phyloP scores from a whole-genome alignment of 495 filamentous ascomycete genomes.

The Neurospora sp. region DNA sequence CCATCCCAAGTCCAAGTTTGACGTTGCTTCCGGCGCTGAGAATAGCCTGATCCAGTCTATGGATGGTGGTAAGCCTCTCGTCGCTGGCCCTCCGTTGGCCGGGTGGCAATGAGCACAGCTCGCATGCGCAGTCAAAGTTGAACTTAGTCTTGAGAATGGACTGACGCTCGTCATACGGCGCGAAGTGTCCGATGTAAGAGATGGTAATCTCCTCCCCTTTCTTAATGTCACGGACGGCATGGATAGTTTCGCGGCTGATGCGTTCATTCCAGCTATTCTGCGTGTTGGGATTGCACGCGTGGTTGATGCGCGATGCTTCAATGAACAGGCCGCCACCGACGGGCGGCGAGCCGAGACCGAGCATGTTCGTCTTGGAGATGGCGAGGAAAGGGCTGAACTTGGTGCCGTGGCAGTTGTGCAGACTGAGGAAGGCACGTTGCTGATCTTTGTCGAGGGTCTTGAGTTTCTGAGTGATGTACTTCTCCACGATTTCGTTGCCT shows the following conservation, averaged over 20 bases:
- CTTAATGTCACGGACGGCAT: conserved; percentile 21
- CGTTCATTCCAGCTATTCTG: conserved; percentile 26
- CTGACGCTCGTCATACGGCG: conserved; percentile 11
- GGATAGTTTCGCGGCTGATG: conserved; percentile 18
- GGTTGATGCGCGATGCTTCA: conserved; percentile 28
- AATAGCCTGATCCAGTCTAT: neutral
- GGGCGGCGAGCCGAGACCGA: conserved; percentile 13
- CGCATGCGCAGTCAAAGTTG: conserved; percentile 25
- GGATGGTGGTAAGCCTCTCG: conserved; percentile 1
- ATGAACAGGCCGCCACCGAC: conserved; percentile 19
- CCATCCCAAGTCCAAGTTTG: neutral
- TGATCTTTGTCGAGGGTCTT: neutral
- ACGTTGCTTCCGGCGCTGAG: neutral
- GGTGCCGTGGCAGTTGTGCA: conserved; percentile 18
- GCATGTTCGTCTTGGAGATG: conserved; percentile 23
- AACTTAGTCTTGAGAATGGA: conserved; percentile 15
- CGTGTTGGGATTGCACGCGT: conserved; percentile 26
- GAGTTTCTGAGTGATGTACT: neutral
- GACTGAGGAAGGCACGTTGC: conserved; percentile 8
- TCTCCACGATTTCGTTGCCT: neutral
- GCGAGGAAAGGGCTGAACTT: conserved; percentile 12
- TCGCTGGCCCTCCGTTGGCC: conserved; percentile 21
- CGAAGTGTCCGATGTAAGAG: conserved; percentile 16
- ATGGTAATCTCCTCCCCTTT: conserved; percentile 31
- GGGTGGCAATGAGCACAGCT: conserved; percentile 21